Conservation (phyloP, 257 asterid genomes). For the Leptodermis oblonga region DNA sequence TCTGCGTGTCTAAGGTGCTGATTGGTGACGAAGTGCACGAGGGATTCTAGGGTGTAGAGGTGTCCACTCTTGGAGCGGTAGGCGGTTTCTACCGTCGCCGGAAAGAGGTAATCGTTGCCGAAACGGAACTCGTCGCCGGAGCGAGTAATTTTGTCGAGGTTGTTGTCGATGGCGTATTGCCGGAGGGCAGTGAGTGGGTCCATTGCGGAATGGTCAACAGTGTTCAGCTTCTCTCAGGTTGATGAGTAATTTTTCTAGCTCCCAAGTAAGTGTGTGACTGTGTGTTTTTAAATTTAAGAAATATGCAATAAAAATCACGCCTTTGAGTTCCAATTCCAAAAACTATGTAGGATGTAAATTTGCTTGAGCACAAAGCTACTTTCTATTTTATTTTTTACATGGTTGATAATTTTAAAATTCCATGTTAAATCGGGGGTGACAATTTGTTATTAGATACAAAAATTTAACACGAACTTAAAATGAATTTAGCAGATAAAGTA, state of each 20-base stretch:
- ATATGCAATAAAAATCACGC: not conserved
- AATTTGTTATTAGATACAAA: too few relatives aligned
- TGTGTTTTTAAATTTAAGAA: too few relatives aligned
- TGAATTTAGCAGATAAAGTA: too few relatives aligned
- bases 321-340: not conserved
- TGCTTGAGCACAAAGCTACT: too few relatives aligned
- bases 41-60: slow-evolving; percentile 93
- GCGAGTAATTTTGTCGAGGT: slow-evolving; percentile 58
- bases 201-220: slow-evolving; percentile 28
- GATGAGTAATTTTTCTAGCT: too few relatives aligned
- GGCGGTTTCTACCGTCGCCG: slow-evolving; percentile 74
- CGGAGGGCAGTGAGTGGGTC: slow-evolving; percentile 91
- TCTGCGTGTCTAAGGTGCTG: slow-evolving; percentile 82
- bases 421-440: too few relatives aligned
- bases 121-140: slow-evolving; percentile 72
- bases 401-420: too few relatives aligned
- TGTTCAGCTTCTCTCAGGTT: too few relatives aligned
- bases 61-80: slow-evolving; percentile 75
- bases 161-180: slow-evolving; percentile 70
- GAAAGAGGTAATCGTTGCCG: slow-evolving; percentile 78
- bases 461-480: too few relatives aligned
- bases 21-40: slow-evolving; percentile 75
- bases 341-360: too few relatives aligned
- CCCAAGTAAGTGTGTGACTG: not conserved
- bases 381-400: too few relatives aligned